Base-by-base conservation (phyloP, 2,329 filamentous ascomycete species). In the Botryotinia narcissicola region DNA sequence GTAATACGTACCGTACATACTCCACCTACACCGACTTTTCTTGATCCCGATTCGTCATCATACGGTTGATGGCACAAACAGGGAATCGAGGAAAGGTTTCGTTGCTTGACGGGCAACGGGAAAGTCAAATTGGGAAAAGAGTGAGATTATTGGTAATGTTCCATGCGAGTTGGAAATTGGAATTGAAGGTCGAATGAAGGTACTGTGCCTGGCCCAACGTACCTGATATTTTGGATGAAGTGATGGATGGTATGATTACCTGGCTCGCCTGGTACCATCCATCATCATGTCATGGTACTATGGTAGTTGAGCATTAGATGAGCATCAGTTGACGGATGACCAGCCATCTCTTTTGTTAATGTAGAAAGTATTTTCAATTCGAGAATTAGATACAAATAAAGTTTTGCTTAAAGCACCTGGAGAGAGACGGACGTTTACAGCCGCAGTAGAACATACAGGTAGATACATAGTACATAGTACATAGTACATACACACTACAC, bases 41-140 rank as follows among this genome's bases (percentile, higher is more conserved):
- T 40, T 29, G 64, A 29, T 54, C 37, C 64, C 54, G 46, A 67
- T 67, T 67, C 64, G 64, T 67, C 64, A 67, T 67, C 46, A 54
- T 51, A 67, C 64, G 64, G 35, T 29, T 67, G 9, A 40, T 54
- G 32, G 51, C 40, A 54, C 46, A 29, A 32, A 22, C 40, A 32
- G 18, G 61, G 40, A 64, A 12, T 29, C 16, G 59, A 16, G 40
- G 29, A 22, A 64, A 14, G 18, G 8, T 42, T 20, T 40, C 60
- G 29, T 6, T 9, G n/a, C 32, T 44, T 20, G 61, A 29, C 44
- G 3, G 57, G n/a, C 29, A 18, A 54, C 48, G n/a, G 48, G 48
- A 54, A 57, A 32, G 51, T 57, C 18, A 29, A 18, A n/a, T 59
- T 22, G 29, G 9, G 57, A 59, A 35, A 1, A n/a, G 60, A 16